Percentiles rank a stretch among this genome's conserved stretches.
These are phyloP conservation scores for Suillus weaverae DNA, from an alignment of 768 basidiomycete species.

Conservation along the genomic window DNA sequence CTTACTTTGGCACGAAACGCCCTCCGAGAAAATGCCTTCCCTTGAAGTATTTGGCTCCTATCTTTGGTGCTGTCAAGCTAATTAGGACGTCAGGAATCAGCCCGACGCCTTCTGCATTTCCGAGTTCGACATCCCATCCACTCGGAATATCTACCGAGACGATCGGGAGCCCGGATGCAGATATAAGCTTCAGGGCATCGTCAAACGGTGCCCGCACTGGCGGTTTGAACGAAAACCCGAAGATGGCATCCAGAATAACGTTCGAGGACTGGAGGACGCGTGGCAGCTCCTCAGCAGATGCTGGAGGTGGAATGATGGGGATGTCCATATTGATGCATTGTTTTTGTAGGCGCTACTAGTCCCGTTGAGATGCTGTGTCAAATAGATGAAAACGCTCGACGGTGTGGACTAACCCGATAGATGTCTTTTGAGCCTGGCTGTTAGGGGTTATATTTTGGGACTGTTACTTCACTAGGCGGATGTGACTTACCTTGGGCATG, in stretches of 20 bases:
- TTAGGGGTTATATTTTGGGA: background rate
- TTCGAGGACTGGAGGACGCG: conserved; percentile 60
- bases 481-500: conserved; percentile 77
- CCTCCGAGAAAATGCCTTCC: conserved; percentile 94
- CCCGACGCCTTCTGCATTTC: conserved; percentile 54
- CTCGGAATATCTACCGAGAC: conserved; percentile 96
- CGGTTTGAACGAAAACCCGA: conserved; percentile 95
- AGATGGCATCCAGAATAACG: conserved; percentile 92
- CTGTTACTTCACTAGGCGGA: background rate
- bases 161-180: conserved; percentile 69
- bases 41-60: conserved; percentile 73
- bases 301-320: conserved; percentile 57
- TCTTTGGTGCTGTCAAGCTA: conserved; percentile 93
- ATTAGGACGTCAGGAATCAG: conserved; percentile 79
- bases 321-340: conserved; percentile 93
- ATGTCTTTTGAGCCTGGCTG: conserved; percentile 93
- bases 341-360: conserved; percentile 64
- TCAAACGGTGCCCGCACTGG: conserved; percentile 91
- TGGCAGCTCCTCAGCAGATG: conserved; percentile 45
- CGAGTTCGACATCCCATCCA: conserved; percentile 93
- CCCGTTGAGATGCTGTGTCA: background rate
- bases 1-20: conserved; percentile 86
- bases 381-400: background rate
- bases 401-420: conserved; percentile 58
- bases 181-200: conserved; percentile 63